These are phyloP conservation scores for Metschnikowia cerradonensis DNA, from an alignment of 805 yeast species.

Conservation along the genomic window DNA sequence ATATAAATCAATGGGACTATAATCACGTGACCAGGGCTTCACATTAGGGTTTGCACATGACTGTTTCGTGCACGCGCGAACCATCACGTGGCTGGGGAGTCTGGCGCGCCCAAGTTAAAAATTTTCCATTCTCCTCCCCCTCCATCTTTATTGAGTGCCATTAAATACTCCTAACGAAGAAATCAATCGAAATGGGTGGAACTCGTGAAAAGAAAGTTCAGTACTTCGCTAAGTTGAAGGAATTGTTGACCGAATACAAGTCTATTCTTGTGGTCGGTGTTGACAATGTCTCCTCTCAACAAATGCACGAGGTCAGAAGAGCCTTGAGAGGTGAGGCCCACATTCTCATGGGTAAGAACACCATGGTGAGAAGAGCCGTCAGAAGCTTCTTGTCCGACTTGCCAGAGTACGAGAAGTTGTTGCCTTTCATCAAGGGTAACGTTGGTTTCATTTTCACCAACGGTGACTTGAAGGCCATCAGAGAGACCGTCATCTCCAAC, in stretches of 20 bases:
- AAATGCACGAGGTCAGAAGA: slow-evolving; percentile 99
- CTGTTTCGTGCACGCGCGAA: too few relatives aligned
- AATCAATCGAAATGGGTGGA: slow-evolving; percentile 99
- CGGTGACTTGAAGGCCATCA: slow-evolving; percentile 84
- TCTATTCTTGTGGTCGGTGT: slow-evolving; percentile 98
- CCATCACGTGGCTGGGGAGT: slow-evolving; percentile 1
- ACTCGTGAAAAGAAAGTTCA: slow-evolving; percentile 94
- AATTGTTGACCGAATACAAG: slow-evolving; percentile 93
- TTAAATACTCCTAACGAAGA: slow-evolving; percentile 86
- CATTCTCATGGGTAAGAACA: slow-evolving; percentile 99
- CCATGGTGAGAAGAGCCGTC: slow-evolving; percentile 99
- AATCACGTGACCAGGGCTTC: slow-evolving; percentile 7
- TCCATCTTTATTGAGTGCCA: slow-evolving; percentile 41
- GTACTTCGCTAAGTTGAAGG: slow-evolving; percentile 93
- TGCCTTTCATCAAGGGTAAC: slow-evolving; percentile 96
- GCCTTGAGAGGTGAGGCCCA: slow-evolving; percentile 91
- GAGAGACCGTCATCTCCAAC: slow-evolving; percentile 84
- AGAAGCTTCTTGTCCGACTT: slow-evolving; percentile 90
- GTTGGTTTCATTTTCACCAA: slow-evolving; percentile 99
- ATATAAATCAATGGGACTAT: too few relatives aligned
- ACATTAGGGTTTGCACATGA: background rate
- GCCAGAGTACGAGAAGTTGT: slow-evolving; percentile 92
- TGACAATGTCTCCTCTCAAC: slow-evolving; percentile 99
- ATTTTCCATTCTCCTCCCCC: slow-evolving; percentile 7
- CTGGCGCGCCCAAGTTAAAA: slow-evolving; percentile 3